Percentiles rank a stretch among this genome's conserved stretches.
Conservation (phyloP, 2,329 filamentous ascomycete genomes). For the Talaromyces verruculosus region DNA sequence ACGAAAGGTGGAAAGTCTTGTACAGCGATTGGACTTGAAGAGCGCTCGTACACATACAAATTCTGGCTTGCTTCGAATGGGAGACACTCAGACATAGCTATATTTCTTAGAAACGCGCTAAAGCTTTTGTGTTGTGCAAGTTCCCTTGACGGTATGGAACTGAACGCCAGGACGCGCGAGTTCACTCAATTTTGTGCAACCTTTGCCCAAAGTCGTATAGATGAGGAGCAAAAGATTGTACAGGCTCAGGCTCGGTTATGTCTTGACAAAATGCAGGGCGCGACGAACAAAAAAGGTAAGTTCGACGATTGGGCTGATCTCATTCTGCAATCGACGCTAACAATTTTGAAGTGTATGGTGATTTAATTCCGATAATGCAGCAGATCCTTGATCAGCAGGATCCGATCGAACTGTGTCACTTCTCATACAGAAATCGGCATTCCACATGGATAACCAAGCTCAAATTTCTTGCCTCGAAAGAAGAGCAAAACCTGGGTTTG, state of each 20-base stretch:
- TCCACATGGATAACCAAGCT: conserved; percentile 19
- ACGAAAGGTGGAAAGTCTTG: conserved; percentile 48
- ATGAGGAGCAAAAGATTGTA: conserved; percentile 16
- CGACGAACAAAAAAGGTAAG: conserved; percentile 12
- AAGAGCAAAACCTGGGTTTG: conserved; percentile 10
- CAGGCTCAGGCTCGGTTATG: conserved; percentile 20
- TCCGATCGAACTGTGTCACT: conserved; percentile 22
- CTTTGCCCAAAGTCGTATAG: conserved; percentile 23
- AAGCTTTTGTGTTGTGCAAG: conserved; percentile 13
- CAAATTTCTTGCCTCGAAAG: background rate
- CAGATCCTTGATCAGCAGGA: conserved; percentile 10
- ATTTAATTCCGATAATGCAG: conserved; percentile 9
- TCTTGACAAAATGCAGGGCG: conserved; percentile 11
- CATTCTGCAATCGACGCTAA: background rate
- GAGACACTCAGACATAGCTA: conserved; percentile 25
- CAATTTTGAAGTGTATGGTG: conserved; percentile 14
- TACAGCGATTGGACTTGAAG: conserved; percentile 49
- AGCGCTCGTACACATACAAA: conserved; percentile 30
- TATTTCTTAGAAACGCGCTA: conserved; percentile 36
- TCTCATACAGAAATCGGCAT: conserved; percentile 23
- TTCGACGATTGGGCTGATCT: conserved; percentile 17
- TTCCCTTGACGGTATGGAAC: background rate
- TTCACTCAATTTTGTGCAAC: conserved; percentile 22
- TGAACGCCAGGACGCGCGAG: background rate
- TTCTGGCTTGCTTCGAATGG: conserved; percentile 51